Evolutionary conservation across 2,329 filamentous ascomycete species (phyloP).

Genomic region (Rasamsonia emersonii): DNA sequence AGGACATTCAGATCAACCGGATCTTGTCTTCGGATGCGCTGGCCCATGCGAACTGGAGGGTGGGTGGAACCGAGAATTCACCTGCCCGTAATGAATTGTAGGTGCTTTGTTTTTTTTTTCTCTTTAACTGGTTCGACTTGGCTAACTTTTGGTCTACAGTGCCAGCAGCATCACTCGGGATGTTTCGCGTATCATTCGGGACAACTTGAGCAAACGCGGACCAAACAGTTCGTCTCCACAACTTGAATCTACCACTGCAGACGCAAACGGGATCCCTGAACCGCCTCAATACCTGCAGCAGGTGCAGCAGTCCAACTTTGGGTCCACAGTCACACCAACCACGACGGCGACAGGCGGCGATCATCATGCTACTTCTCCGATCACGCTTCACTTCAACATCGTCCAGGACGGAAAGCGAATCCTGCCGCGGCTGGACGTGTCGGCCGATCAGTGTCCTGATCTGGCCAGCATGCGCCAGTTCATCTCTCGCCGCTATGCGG

Average conservation of each 20-base stretch:
- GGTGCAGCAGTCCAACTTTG: conserved; percentile 6
- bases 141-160: conserved; percentile 24
- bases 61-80: conserved; percentile 22
- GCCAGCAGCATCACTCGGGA: conserved; percentile 34
- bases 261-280: conserved; percentile 1
- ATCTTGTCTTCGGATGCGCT: conserved; percentile 28
- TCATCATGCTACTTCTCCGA: conserved; percentile 11
- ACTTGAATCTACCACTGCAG: not conserved
- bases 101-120: conserved; percentile 11
- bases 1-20: conserved; percentile 26
- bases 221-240: conserved; percentile 4
- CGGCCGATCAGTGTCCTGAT: conserved; percentile 26
- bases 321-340: conserved; percentile 4
- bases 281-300: conserved; percentile 4
- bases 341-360: conserved; percentile 8
- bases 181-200: conserved; percentile 33
- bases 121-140: too few relatives aligned
- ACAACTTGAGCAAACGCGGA: conserved; percentile 21
- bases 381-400: conserved; percentile 30
- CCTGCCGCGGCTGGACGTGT: conserved; percentile 29
- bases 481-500: conserved; percentile 22
- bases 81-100: conserved; percentile 35
- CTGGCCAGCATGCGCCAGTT: conserved; percentile 23
- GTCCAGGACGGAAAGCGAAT: conserved; percentile 31
- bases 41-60: conserved; percentile 26